phyloP scores from a whole-genome alignment of 345 rosid genomes.

The Euclidium syriacum region DNA sequence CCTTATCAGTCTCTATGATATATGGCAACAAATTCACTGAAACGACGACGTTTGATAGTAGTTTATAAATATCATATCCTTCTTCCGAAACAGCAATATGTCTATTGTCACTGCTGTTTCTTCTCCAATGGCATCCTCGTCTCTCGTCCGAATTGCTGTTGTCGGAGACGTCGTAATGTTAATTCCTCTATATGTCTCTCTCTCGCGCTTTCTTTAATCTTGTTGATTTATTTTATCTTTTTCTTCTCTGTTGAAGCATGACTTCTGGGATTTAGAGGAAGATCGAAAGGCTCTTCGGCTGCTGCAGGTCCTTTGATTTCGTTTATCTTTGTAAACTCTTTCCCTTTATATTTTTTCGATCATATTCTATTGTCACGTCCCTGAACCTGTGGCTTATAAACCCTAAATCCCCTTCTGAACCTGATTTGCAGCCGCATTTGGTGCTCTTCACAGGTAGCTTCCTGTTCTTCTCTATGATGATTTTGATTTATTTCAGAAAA shows the following conservation, averaged over 20 bases:
- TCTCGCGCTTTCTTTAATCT: neutral
- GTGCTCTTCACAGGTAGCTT: constrained; percentile 80
- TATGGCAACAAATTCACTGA: too few species aligned
- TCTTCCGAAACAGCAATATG: neutral
- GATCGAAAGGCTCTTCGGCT: constrained; percentile 71
- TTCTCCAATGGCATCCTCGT: constrained; percentile 25
- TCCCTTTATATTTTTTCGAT: neutral
- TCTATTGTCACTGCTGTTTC: neutral
- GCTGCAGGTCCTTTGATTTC: constrained; percentile 43
- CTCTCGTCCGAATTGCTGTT: constrained; percentile 34
- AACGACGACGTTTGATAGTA: neutral
- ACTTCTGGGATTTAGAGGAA: constrained; percentile 64
- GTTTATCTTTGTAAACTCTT: neutral
- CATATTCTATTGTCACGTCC: neutral
- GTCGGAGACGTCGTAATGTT: constrained; percentile 28
- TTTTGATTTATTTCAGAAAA: neutral
- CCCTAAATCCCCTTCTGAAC: neutral
- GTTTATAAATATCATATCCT: neutral
- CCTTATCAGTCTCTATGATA: too few species aligned
- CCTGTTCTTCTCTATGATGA: constrained; percentile 10
- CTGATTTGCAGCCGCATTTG: constrained; percentile 72
- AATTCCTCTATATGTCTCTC: neutral
- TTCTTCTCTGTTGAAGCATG: constrained; percentile 51
- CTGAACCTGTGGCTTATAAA: neutral
- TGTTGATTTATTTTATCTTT: neutral